A percentile compares a stretch with the other conserved stretches of the same genome.
Conservation (phyloP, 768 basidiomycete species). For the Hemileccinum impolitum region DNA sequence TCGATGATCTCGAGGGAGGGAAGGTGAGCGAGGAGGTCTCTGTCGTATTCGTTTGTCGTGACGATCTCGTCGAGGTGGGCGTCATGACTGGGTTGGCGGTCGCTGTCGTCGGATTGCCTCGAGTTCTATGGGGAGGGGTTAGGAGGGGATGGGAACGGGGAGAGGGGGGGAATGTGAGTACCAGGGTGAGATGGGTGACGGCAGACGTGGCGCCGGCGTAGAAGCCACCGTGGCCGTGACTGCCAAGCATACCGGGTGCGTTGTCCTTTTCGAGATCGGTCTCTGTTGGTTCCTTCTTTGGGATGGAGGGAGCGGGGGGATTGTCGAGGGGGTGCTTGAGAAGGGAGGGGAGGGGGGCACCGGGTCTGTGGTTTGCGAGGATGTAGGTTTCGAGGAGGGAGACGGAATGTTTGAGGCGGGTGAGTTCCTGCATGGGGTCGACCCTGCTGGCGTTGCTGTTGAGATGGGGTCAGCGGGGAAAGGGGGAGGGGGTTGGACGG, state of each 20-base stretch:
- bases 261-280: conserved; percentile 45
- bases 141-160: conserved; percentile 15
- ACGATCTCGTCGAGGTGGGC: conserved; percentile 37
- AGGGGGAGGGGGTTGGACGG: conserved; percentile 5
- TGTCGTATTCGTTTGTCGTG: conserved; percentile 57
- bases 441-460: conserved; percentile 33
- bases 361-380: conserved; percentile 30
- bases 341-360: conserved; percentile 17
- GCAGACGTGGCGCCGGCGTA: conserved; percentile 81
- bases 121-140: conserved; percentile 33
- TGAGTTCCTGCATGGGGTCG: conserved; percentile 40
- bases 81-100: conserved; percentile 54
- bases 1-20: conserved; percentile 70
- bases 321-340: conserved; percentile 27
- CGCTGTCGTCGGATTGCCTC: conserved; percentile 50
- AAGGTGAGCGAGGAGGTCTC: conserved; percentile 64
- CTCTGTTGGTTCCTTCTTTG: conserved; percentile 55
- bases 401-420: conserved; percentile 39
- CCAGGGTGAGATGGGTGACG: conserved; percentile 64
- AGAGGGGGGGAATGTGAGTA: conserved; percentile 25
- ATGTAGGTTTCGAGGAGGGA: conserved; percentile 37
- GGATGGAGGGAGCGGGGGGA: conserved; percentile 31
- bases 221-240: conserved; percentile 61
- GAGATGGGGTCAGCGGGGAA: conserved; percentile 38
- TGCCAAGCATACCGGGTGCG: conserved; percentile 65